Conservation (phyloP, 352 stramenopile species). For the Pythium sukuiense region DNA sequence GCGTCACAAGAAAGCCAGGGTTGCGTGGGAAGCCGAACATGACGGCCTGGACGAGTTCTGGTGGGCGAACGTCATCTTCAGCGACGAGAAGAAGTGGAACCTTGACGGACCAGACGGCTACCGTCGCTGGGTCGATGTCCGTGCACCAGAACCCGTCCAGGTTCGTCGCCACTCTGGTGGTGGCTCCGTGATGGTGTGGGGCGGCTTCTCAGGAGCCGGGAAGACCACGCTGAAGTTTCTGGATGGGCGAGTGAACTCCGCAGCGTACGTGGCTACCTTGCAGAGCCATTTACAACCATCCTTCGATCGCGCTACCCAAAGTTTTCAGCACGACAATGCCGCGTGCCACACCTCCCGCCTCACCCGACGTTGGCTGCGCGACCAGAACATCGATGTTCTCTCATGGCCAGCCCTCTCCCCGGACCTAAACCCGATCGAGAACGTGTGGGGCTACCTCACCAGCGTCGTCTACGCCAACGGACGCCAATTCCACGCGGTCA, state of each 20-base stretch:
- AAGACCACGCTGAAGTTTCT: constrained; percentile 4
- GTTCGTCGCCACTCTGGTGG: constrained; percentile 6
- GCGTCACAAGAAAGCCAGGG: too few species aligned
- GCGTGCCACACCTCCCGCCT: neutral
- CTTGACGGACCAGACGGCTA: constrained; percentile 9
- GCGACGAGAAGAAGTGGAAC: constrained; percentile 18
- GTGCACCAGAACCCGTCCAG: neutral
- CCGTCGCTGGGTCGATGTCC: constrained; percentile 5
- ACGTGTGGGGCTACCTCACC: too few species aligned
- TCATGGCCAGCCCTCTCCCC: too few species aligned
- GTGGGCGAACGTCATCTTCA: constrained; percentile 8
- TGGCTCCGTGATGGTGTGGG: constrained; percentile 9
- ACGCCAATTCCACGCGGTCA: too few species aligned
- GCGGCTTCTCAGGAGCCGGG: neutral
- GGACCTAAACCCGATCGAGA: too few species aligned
- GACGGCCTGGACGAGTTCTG: neutral
- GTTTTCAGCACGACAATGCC: constrained; percentile 8
- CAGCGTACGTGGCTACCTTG: neutral
- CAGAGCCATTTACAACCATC: neutral
- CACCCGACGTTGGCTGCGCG: neutral
- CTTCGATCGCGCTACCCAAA: neutral
- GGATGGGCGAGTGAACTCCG: neutral
- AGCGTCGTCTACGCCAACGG: too few species aligned
- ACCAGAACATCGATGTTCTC: too few species aligned
- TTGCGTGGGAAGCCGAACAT: neutral